A percentile compares a stretch with the other conserved stretches of the same genome.
phyloP scores from a whole-genome alignment of 352 stramenopile genomes.

The Aphanomyces euteiches region DNA sequence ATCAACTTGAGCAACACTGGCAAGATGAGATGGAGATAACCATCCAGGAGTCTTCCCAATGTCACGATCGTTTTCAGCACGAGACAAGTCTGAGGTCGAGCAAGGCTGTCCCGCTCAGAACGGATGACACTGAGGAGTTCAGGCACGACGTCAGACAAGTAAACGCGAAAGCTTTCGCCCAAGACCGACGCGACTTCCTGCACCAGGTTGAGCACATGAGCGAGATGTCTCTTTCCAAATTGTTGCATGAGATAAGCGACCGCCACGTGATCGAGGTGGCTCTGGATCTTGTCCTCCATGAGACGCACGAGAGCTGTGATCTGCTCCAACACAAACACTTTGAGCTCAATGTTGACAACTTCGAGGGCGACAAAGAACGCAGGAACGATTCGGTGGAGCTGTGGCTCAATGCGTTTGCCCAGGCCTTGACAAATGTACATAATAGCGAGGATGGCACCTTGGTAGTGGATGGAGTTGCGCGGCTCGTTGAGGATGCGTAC shows the following conservation, averaged over 20 bases:
- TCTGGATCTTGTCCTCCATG: conserved; percentile 95
- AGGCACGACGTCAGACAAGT: conserved; percentile 83
- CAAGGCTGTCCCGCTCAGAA: conserved; percentile 62
- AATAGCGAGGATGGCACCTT: conserved; percentile 96
- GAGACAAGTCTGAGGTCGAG: conserved; percentile 64
- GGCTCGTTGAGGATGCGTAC: conserved; percentile 97
- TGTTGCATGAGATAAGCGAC: conserved; percentile 79
- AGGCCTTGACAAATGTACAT: conserved; percentile 99
- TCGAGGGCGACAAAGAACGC: conserved; percentile 95
- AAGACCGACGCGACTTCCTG: conserved; percentile 88
- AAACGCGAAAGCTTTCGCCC: conserved; percentile 83
- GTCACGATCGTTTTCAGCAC: conserved; percentile 78
- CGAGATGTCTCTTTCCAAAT: conserved; percentile 91
- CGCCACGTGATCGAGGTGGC: conserved; percentile 76
- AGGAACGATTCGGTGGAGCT: conserved; percentile 96
- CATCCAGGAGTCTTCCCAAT: conserved; percentile 68
- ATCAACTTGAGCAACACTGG: conserved; percentile 78
- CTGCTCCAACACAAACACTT: conserved; percentile 96
- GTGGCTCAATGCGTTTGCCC: conserved; percentile 90
- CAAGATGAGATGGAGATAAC: conserved; percentile 83
- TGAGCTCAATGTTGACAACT: conserved; percentile 73
- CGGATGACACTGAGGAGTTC: conserved; percentile 85
- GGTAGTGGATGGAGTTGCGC: conserved; percentile 94
- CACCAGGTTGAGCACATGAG: conserved; percentile 96
- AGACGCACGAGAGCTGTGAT: conserved; percentile 95